Evolutionary conservation across 1,284 basidiomycete species (phyloP), one percentile per base, ranked within the genome.

Genomic region (Chalciporus piperatoides): DNA sequence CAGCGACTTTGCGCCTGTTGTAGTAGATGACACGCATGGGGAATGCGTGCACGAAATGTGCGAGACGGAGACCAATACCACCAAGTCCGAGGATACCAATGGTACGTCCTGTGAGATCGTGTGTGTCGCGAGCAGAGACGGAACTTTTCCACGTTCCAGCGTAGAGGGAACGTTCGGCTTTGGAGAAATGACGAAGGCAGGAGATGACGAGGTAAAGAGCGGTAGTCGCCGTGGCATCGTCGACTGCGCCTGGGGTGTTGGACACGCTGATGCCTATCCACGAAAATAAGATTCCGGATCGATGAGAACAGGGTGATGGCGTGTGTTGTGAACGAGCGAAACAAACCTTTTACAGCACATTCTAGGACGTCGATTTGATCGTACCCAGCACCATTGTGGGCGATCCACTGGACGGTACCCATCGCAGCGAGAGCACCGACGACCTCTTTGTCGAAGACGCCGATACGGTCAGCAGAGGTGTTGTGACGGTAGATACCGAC

Each of bases 341-440:
- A 32, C 30, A 14, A 4, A 32, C 30, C 86, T 66, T 78, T 79
- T 12, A 77, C 79, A 59, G 82, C 87, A 67, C 85, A 87, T 4
- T 86, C 87, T 2, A 69, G 67, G 5, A 93, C 80, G 63, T 94
- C 87, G 58, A 95, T 86, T 57, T 87, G 82, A 67, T 92, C 90
- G 63, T 95, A 95, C 3, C 93, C 92, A 0, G 92, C 92, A n/a
- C 92, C 92, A 56, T 94, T 93, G 68, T 94, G 91, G 1, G 86
- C 88, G 58, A 96, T 91, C 82, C 89, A 93, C 62, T 86, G 85
- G 51, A 95, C 76, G 23, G 75, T 77, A 44, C 93, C 77, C 15
- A 72, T 77, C 2, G 72, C 55, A 3, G 89, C 82, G 9, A 95
- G 74, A 0, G 77, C 79, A 46, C 76, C 68, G 54, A 96, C 75